These are phyloP conservation scores for Clarkia xantiana DNA, from an alignment of 345 rosid genomes.

Conservation along the genomic window DNA sequence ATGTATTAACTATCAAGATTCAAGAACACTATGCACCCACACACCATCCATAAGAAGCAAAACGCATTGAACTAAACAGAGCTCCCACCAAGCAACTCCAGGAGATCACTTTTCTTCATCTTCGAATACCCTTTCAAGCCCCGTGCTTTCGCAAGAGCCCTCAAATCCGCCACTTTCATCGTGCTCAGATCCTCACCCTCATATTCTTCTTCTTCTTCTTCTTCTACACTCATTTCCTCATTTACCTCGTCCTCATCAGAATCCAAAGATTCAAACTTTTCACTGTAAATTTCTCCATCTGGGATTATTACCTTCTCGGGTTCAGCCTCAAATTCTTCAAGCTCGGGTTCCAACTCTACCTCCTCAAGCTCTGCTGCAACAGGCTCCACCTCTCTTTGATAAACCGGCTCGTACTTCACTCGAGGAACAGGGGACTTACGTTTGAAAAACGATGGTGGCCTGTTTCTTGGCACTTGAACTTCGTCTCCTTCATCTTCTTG, in stretches of 20 bases:
- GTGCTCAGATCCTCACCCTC: slow-evolving; percentile 31
- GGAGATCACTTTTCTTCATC: slow-evolving; percentile 64
- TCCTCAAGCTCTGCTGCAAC: slow-evolving; percentile 21
- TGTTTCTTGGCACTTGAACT: slow-evolving; percentile 19
- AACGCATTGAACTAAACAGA: too few relatives aligned
- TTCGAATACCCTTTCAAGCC: slow-evolving; percentile 73
- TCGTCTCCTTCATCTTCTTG: slow-evolving; percentile 3
- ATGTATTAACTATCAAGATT: too few relatives aligned
- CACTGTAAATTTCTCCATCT: slow-evolving; percentile 17
- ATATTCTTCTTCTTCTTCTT: slow-evolving; percentile 14
- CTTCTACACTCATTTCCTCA: slow-evolving; percentile 11
- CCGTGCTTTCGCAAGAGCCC: slow-evolving; percentile 60
- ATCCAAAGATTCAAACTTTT: slow-evolving; percentile 11
- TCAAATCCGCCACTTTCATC: slow-evolving; percentile 54
- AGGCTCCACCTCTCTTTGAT: slow-evolving; percentile 19
- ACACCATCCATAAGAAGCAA: too few relatives aligned
- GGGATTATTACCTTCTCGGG: slow-evolving; percentile 12
- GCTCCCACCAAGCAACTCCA: slow-evolving; percentile 35
- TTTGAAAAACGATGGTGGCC: slow-evolving; percentile 72
- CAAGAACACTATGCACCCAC: too few relatives aligned
- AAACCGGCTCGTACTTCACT: slow-evolving; percentile 33
- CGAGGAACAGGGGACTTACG: slow-evolving; percentile 59
- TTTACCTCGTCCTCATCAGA: slow-evolving; percentile 7
- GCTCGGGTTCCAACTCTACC: slow-evolving; percentile 21
- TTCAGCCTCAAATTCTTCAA: slow-evolving; percentile 15